These are phyloP conservation scores for Coriaria nepalensis DNA, from an alignment of 306 rosid genomes.

Conservation along the genomic window DNA sequence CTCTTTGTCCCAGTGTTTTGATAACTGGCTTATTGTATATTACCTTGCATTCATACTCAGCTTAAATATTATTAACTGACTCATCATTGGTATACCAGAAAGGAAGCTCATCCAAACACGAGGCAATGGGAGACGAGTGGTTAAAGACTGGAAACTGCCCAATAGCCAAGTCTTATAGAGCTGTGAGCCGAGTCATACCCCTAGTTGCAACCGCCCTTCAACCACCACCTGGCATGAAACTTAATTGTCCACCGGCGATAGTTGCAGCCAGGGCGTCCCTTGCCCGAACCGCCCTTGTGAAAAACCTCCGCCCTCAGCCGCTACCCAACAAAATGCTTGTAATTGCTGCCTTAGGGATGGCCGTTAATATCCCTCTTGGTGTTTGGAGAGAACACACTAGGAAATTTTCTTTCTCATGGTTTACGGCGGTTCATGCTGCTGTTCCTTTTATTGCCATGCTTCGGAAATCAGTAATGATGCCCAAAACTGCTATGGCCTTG, in stretches of 20 bases:
- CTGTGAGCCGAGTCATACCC: slow-evolving; percentile 56
- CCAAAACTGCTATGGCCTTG: slow-evolving; percentile 77
- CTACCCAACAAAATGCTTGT: slow-evolving; percentile 76
- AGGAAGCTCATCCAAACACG: slow-evolving; percentile 46
- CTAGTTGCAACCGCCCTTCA: slow-evolving; percentile 53
- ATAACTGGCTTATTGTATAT: too few species aligned
- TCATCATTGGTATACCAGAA: slow-evolving; percentile 21
- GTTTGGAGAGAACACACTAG: slow-evolving; percentile 75
- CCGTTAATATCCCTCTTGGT: slow-evolving; percentile 64
- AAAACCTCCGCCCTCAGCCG: slow-evolving; percentile 74
- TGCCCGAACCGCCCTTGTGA: slow-evolving; percentile 59
- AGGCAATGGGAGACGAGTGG: slow-evolving; percentile 73
- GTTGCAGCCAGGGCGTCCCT: slow-evolving; percentile 90
- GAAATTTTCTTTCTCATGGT: slow-evolving; percentile 66
- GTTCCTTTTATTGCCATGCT: slow-evolving; percentile 81
- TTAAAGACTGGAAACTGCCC: slow-evolving; percentile 62
- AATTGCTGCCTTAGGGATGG: slow-evolving; percentile 76
- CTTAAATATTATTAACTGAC: not conserved
- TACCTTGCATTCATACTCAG: not conserved
- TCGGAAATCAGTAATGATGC: slow-evolving; percentile 69
- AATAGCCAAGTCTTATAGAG: slow-evolving; percentile 71
- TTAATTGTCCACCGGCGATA: slow-evolving; percentile 63
- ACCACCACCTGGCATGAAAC: slow-evolving; percentile 58
- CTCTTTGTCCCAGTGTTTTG: not conserved
- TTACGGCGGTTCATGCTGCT: slow-evolving; percentile 70